Evolutionary conservation across 225 moss, liverwort and hornwort genomes (phyloP).

Genomic region (Marchantia polymorpha): DNA sequence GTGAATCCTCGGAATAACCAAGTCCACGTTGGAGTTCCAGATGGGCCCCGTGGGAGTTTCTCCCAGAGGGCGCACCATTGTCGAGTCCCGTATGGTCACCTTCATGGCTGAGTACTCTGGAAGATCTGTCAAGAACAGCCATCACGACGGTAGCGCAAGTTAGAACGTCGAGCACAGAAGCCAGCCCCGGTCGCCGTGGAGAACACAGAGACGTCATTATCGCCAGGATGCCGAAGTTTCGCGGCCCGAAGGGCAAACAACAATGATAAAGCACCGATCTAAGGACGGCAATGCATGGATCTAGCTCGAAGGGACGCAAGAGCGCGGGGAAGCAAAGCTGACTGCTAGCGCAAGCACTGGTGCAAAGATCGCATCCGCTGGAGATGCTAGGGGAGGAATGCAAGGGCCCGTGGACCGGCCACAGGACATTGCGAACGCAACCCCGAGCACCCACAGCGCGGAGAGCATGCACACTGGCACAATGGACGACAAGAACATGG

Average conservation of each 20-base stretch:
- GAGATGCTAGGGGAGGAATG: background rate
- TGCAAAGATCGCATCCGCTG: too few relatives aligned
- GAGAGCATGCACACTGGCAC: background rate
- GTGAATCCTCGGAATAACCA: slow-evolving; percentile 85
- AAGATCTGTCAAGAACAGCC: slow-evolving; percentile 11
- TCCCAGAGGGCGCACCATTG: slow-evolving; percentile 69
- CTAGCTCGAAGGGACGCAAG: background rate
- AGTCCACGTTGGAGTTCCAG: slow-evolving; percentile 89
- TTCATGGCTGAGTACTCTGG: slow-evolving; percentile 35
- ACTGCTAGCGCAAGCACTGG: too few relatives aligned
- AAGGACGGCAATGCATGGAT: background rate
- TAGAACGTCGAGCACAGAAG: background rate
- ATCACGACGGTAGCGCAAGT: background rate
- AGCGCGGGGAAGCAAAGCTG: too few relatives aligned
- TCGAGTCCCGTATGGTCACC: slow-evolving; percentile 48
- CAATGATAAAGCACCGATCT: too few relatives aligned
- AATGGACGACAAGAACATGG: background rate
- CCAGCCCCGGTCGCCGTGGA: background rate
- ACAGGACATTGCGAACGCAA: background rate
- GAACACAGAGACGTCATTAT: background rate
- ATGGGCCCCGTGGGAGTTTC: slow-evolving; percentile 55
- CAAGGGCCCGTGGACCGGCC: background rate
- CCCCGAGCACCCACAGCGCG: background rate
- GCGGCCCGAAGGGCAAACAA: background rate
- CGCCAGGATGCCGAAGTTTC: background rate